Conservation (phyloP, 2,329 filamentous ascomycete genomes). For the Aspergillus tamarii region DNA sequence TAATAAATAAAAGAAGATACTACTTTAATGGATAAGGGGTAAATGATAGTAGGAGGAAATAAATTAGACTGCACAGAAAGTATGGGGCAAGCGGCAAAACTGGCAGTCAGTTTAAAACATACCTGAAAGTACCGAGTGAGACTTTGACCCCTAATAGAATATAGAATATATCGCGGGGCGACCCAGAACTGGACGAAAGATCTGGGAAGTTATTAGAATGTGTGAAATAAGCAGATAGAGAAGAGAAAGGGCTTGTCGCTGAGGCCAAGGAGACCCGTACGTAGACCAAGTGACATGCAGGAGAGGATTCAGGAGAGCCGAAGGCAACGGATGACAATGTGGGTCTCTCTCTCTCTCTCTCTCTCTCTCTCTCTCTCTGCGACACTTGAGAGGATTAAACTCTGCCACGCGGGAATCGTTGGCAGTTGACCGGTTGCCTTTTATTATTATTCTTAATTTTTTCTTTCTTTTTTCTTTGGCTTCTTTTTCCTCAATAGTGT, state of each 20-base stretch:
- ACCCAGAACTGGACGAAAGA: background rate
- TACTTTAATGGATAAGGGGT: background rate
- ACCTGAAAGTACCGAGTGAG: background rate
- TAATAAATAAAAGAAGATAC: background rate
- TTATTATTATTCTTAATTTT: background rate
- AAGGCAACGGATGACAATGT: slow-evolving; percentile 10
- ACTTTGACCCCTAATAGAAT: background rate
- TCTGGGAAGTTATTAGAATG: background rate
- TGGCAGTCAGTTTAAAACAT: background rate
- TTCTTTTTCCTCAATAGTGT: background rate
- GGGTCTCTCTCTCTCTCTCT: slow-evolving; percentile 2
- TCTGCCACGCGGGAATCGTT: slow-evolving; percentile 8
- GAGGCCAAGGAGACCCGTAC: slow-evolving; percentile 1
- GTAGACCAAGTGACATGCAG: slow-evolving; percentile 10
- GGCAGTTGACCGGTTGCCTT: background rate
- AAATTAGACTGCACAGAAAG: background rate
- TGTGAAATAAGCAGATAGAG: background rate
- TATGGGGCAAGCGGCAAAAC: background rate
- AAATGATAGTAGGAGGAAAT: slow-evolving; percentile 1
- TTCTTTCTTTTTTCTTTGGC: background rate
- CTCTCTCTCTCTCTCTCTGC: background rate
- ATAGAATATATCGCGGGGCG: background rate
- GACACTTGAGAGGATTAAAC: slow-evolving; percentile 2
- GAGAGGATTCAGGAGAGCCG: slow-evolving; percentile 14
- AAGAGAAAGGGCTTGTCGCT: background rate